Evolutionary conservation across 352 stramenopile genomes (phyloP), one percentile per base, ranked within the genome.

Genomic region (Pythium inflatum): DNA sequence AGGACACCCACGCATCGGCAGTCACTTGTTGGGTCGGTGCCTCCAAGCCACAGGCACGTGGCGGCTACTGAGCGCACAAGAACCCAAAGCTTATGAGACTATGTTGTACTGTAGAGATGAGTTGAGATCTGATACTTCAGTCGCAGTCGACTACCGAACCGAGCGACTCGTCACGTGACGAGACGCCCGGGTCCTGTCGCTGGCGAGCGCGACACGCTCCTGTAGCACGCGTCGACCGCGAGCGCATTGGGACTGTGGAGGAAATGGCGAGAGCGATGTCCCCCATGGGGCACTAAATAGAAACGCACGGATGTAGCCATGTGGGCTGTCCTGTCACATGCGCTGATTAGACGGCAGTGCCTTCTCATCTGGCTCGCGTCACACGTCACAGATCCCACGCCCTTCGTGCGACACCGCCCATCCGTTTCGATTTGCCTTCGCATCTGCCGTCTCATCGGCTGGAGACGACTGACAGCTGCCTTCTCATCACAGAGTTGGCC

Each of bases 301-400:
- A 45, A 18, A 43, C 9, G 16, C 9, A 43, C 49, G 34, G 25
- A 34, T 61, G 53, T 61, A 61, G 53, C 53, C 53, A 61, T 61
- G 33, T 61, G 16, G 22, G 24, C 27, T 41, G 5, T 20, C 50
- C 56, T 16, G 28, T 63, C 38, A 14, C 28, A n/a, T n/a, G n/a
- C 30, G 1, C 4, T 46, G 46, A 48, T 58, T 66, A 59, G 58
- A 66, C 58, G 59, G 59, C 46, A 66, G 0, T 56, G 34, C 38
- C 55, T 66, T 66, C 46, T 56, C 45, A 66, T 61, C 53, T 24
- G 16, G 31, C 50, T 8, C n/a, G n/a, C n/a, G n/a, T 27, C 18
- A 34, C 49, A 36, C 49, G 25, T 48, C 40, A 48, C 40, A 48
- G 7, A n/a, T 48, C 7, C 24, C n/a, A n/a, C 24, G 7, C 16